These are phyloP conservation scores for Didymella exigua DNA, from an alignment of 2,329 filamentous ascomycete species.

Conservation along the genomic window DNA sequence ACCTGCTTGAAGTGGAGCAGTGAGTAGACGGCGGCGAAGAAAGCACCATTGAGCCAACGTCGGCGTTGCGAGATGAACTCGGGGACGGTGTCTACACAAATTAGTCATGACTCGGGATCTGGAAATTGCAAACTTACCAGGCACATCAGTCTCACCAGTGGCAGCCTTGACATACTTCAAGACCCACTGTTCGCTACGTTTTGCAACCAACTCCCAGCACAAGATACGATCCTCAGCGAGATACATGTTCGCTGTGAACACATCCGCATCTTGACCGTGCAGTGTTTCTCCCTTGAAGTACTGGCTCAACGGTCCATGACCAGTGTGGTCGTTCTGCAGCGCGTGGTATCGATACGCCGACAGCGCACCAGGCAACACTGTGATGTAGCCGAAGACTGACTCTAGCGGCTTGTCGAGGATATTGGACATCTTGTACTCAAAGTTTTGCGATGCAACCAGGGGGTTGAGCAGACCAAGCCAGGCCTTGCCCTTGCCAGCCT, in stretches of 20 bases:
- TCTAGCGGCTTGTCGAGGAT: slow-evolving; percentile 97
- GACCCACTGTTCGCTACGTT: slow-evolving; percentile 93
- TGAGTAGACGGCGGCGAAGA: slow-evolving; percentile 98
- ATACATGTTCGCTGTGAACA: slow-evolving; percentile 98
- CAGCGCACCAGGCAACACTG: slow-evolving; percentile 90
- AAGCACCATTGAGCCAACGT: slow-evolving; percentile 97
- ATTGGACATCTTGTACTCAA: slow-evolving; percentile 99
- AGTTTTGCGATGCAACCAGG: slow-evolving; percentile 95
- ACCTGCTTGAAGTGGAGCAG: slow-evolving; percentile 93
- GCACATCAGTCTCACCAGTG: slow-evolving; percentile 96
- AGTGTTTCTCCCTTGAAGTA: slow-evolving; percentile 99
- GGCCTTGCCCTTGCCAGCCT: slow-evolving; percentile 88
- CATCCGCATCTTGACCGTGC: slow-evolving; percentile 93
- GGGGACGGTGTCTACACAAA: slow-evolving; percentile 74
- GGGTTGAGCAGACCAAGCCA: slow-evolving; percentile 88
- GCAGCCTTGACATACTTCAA: slow-evolving; percentile 97
- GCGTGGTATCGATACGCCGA: slow-evolving; percentile 96
- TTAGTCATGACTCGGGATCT: neutral
- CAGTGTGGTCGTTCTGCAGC: slow-evolving; percentile 93
- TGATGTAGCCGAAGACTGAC: slow-evolving; percentile 97
- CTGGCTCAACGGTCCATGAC: slow-evolving; percentile 92
- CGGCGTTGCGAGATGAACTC: slow-evolving; percentile 97
- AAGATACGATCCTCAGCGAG: slow-evolving; percentile 87
- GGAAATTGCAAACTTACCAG: slow-evolving; percentile 65
- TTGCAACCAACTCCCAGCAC: slow-evolving; percentile 95